Evolutionary conservation across 2,329 filamentous ascomycete genomes (phyloP), one percentile per base, ranked within the genome.

Genomic region (Aaosphaeria pasadenensis): DNA sequence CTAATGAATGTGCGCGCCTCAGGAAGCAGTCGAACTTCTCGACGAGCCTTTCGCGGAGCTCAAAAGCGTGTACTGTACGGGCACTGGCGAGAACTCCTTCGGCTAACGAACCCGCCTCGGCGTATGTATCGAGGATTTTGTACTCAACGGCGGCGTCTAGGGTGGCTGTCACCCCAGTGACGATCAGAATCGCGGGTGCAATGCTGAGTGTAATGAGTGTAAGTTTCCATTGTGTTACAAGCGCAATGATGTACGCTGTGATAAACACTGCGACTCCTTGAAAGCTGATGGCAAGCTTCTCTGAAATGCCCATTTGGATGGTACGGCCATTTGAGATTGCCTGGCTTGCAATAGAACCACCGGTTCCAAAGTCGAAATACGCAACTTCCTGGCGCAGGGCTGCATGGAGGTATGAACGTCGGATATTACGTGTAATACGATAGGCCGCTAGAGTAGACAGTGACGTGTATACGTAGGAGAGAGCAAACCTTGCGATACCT

Each of bases 71-170:
- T 6, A 91, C 87, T 63, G 94, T 96, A 53, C 91, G 84, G 57
- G 96, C 87, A 1, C 89, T 95, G 69, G 88, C 90, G 62, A 96
- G 83, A 45, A 95, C 91, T 72, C 96, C 91, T 64, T 96, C 91
- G 6, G 88, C 91, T 11, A 96, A 81, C 5, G 45, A 46, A 11
- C 43, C 36, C 30, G 49, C 51, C 6, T 48, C 11, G 3, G 31
- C 31, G 9, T 44, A 30, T 5, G 39, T 49, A 13, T 46, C 29
- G 11, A 30, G 42, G 2, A 44, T 33, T 30, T 49, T 43, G 39
- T 74, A 73, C 41, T 85, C 88, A 83, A 91, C 91, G 42, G 91
- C 75, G 43, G 96, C 83, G 51, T 85, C 77, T 11, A 87, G 50
- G 28, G 42, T 46, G 33, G 43, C 48, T 29, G 47, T 45, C 30